Conservation (phyloP, 495 filamentous ascomycete species). For the Daldinia childiae region DNA sequence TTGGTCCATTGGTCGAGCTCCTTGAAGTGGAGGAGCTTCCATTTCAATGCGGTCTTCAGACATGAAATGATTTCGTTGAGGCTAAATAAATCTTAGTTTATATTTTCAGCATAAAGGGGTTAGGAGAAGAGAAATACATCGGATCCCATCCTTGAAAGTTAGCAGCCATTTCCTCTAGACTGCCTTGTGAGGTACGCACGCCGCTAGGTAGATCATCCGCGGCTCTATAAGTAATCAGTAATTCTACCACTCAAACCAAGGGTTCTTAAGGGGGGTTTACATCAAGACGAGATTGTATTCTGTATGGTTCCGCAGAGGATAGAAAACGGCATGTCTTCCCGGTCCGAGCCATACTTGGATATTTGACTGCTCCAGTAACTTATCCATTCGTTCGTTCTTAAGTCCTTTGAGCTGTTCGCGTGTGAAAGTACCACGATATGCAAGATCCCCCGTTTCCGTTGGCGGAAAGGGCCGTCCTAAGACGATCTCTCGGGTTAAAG, state of each 20-base stretch:
- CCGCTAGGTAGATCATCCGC: not conserved
- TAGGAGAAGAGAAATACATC: not conserved
- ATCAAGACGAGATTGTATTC: not conserved
- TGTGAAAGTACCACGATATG: not conserved
- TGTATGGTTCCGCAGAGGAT: not conserved
- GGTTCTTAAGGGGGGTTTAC: not conserved
- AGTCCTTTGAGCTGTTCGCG: not conserved
- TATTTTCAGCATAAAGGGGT: not conserved
- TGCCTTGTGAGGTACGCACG: not conserved
- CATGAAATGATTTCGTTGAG: not conserved
- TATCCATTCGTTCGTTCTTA: not conserved
- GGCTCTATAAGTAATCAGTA: not conserved
- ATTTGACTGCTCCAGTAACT: not conserved
- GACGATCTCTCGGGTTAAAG: not conserved
- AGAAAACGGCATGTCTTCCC: not conserved
- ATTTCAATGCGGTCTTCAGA: not conserved
- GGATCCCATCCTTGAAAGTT: constrained; percentile 1
- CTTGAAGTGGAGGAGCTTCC: not conserved
- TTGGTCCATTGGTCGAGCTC: not conserved
- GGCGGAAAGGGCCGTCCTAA: not conserved
- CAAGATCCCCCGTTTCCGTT: not conserved
- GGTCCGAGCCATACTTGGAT: not conserved
- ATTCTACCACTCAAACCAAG: not conserved
- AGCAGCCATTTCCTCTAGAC: not conserved
- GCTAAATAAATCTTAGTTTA: not conserved